These are phyloP conservation scores for Solanum chiquidenum DNA, from an alignment of 257 asterid species.

Conservation along the genomic window DNA sequence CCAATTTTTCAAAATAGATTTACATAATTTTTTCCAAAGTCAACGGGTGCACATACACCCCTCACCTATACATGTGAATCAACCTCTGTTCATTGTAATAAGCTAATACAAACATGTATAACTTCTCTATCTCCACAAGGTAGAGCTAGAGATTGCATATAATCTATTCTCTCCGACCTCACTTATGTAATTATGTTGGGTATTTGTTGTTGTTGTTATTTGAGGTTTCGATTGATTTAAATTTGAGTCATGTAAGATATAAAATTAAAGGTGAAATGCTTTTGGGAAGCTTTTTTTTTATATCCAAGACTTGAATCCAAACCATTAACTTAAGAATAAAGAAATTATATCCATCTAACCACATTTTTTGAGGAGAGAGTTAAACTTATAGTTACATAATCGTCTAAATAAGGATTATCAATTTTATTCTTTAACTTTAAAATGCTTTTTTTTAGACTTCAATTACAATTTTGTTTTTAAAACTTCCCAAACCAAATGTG, in stretches of 20 bases:
- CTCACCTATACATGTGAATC: no score
- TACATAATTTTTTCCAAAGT: no score
- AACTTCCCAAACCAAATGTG: background rate
- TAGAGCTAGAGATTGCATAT: no score
- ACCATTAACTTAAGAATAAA: no score
- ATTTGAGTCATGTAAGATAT: background rate
- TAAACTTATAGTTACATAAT: background rate
- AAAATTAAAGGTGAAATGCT: background rate
- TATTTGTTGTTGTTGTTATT: background rate
- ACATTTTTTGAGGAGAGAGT: background rate
- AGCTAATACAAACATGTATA: background rate
- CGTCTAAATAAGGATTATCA: background rate
- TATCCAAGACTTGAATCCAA: no score
- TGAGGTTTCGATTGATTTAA: background rate
- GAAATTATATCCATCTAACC: background rate
- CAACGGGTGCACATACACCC: no score
- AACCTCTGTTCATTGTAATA: background rate
- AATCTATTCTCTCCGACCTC: no score
- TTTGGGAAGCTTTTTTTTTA: no score
- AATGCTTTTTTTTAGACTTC: background rate
- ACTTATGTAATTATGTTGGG: background rate
- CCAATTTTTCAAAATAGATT: no score
- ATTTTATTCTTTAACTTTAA: no score
- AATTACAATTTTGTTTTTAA: background rate
- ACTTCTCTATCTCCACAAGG: background rate